Conservation (phyloP, 345 rosid genomes). For the Syzygium aqueum region DNA sequence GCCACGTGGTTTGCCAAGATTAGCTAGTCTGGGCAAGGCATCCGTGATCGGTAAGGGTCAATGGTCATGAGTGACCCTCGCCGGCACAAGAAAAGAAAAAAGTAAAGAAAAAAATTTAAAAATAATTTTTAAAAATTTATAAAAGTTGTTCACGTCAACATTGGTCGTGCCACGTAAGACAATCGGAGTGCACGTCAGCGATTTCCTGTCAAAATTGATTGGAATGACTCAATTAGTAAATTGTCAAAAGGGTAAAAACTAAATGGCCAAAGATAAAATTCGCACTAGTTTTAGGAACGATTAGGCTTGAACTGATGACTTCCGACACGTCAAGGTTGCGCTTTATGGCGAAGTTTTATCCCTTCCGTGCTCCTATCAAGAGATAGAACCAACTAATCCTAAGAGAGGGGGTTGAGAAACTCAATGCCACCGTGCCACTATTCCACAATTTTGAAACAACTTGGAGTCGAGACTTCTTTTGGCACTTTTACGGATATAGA, state of each 20-base stretch:
- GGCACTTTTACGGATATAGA: not conserved
- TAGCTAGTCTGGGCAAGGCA: not conserved
- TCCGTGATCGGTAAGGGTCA: too few relatives aligned
- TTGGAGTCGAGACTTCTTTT: not conserved
- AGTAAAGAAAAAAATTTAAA: not conserved
- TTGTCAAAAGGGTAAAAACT: not conserved
- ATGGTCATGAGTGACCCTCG: too few relatives aligned
- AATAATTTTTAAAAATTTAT: not conserved
- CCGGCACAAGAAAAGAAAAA: not conserved
- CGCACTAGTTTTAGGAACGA: not conserved
- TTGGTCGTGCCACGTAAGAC: accelerated
- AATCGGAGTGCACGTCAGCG: not conserved
- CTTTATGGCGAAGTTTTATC: not conserved
- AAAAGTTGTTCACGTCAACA: not conserved
- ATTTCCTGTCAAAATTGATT: not conserved
- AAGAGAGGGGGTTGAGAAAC: not conserved
- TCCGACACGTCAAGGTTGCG: not conserved
- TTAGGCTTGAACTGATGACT: accelerated
- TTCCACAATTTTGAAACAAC: not conserved
- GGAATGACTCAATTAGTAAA: not conserved
- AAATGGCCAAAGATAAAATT: not conserved
- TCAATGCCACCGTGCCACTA: not conserved
- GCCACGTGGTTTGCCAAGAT: not conserved
- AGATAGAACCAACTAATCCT: not conserved
- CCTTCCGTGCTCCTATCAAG: not conserved